Evolutionary conservation across 495 filamentous ascomycete species (phyloP).

Genomic region (Copromyces sp.): DNA sequence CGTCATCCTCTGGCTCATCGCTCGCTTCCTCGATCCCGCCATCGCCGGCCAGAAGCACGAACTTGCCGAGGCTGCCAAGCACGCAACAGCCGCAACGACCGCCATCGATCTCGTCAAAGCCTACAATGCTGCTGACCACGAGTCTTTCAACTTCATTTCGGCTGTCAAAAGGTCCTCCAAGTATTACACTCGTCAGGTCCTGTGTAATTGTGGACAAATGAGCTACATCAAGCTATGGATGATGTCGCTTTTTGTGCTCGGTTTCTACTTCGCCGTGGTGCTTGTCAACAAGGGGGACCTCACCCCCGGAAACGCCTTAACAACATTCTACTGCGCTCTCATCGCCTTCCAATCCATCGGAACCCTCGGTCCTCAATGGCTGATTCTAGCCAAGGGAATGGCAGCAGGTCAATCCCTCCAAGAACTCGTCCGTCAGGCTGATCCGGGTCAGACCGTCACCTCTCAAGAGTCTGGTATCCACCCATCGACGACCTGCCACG

Average conservation of each 20-base stretch:
- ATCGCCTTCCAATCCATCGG: conserved; percentile 66
- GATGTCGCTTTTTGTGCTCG: conserved; percentile 75
- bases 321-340: conserved; percentile 76
- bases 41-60: conserved; percentile 60
- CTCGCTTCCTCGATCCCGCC: conserved; percentile 48
- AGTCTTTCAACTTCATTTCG: conserved; percentile 52
- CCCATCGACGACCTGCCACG: neutral
- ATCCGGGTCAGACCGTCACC: neutral
- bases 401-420: conserved; percentile 56
- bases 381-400: conserved; percentile 70
- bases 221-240: conserved; percentile 63
- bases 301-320: conserved; percentile 59
- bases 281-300: conserved; percentile 46
- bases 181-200: conserved; percentile 58
- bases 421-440: conserved; percentile 14
- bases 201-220: conserved; percentile 57
- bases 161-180: conserved; percentile 49
- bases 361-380: conserved; percentile 60
- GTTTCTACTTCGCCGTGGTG: conserved; percentile 79
- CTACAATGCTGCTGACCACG: conserved; percentile 67
- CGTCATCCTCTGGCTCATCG: conserved; percentile 47
- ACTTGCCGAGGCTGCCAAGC: conserved; percentile 62
- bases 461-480: neutral
- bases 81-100: conserved; percentile 54
- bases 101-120: conserved; percentile 83